phyloP scores from a whole-genome alignment of 352 stramenopile species.

The Phytopythium vexans region DNA sequence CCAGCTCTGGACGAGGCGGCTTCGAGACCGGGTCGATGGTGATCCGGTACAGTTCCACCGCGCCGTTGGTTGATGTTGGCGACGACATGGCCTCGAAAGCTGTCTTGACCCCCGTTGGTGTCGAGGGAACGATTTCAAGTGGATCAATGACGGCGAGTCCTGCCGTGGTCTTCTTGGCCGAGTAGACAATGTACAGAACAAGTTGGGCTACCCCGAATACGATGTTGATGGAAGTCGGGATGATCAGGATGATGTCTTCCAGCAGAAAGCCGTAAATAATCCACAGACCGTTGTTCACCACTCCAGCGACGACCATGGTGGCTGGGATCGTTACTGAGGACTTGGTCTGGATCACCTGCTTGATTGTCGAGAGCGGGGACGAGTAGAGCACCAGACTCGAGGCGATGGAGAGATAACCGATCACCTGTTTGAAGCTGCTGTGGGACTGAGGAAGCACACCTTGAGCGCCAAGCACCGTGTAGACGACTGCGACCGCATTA shows the following conservation, averaged over 20 bases:
- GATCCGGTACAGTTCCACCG: constrained; percentile 30
- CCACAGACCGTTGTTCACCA: constrained; percentile 78
- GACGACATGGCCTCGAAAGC: constrained; percentile 19
- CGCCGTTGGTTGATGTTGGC: constrained; percentile 11
- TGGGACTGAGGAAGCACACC: constrained; percentile 23
- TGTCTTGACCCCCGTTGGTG: constrained; percentile 8
- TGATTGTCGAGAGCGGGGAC: constrained; percentile 58
- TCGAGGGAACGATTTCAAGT: constrained; percentile 13
- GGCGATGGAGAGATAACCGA: constrained; percentile 43
- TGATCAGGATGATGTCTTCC: constrained; percentile 51
- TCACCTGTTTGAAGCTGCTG: constrained; percentile 20
- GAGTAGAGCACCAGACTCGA: constrained; percentile 65
- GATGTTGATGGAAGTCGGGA: constrained; percentile 46
- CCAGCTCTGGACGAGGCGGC: background rate
- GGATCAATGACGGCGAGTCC: background rate
- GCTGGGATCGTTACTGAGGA: constrained; percentile 61
- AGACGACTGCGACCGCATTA: constrained; percentile 42
- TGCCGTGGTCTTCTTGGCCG: constrained; percentile 9
- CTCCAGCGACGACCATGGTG: constrained; percentile 52
- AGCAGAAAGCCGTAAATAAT: constrained; percentile 59
- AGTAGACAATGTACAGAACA: constrained; percentile 56
- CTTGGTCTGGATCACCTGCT: constrained; percentile 43
- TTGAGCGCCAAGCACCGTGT: constrained; percentile 38
- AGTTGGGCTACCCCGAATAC: constrained; percentile 49
- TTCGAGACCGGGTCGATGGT: constrained; percentile 17